A percentile compares a stretch with the other conserved stretches of the same genome.
phyloP scores from a whole-genome alignment of 345 rosid genomes.

The Rhizophora apiculata region DNA sequence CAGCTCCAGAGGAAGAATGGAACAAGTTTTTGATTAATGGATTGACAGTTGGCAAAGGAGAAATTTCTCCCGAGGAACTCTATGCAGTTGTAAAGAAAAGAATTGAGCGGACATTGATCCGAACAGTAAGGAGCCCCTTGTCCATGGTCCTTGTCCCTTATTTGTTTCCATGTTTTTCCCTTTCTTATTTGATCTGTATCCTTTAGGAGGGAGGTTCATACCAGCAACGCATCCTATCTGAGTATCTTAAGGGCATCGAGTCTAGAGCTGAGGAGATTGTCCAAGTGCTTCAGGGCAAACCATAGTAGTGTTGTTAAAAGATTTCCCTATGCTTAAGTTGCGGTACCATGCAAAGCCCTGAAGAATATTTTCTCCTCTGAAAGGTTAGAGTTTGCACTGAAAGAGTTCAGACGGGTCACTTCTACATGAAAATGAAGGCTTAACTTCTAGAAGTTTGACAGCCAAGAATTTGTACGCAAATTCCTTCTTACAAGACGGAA shows the following conservation, averaged over 20 bases:
- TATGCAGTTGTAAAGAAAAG: constrained; percentile 70
- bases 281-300: constrained; percentile 44
- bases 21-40: constrained; percentile 67
- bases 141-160: neutral
- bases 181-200: constrained; percentile 2
- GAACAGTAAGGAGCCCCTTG: constrained; percentile 55
- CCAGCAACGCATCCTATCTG: constrained; percentile 70
- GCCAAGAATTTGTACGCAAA: too few relatives aligned
- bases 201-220: constrained; percentile 93
- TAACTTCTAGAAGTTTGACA: too few relatives aligned
- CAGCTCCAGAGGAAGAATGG: constrained; percentile 94
- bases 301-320: neutral
- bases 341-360: neutral
- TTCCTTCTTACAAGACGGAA: too few relatives aligned
- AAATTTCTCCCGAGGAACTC: constrained; percentile 57
- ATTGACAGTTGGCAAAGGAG: constrained; percentile 67
- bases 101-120: constrained; percentile 66
- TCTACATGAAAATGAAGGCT: too few relatives aligned
- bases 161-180: neutral
- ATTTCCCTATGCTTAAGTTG: neutral
- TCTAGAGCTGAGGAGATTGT: constrained; percentile 62
- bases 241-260: constrained; percentile 77
- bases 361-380: neutral
- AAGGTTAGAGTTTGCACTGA: neutral
- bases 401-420: too few relatives aligned